Evolutionary conservation across 2,329 filamentous ascomycete genomes (phyloP).

Genomic region (Truncatella angustata): DNA sequence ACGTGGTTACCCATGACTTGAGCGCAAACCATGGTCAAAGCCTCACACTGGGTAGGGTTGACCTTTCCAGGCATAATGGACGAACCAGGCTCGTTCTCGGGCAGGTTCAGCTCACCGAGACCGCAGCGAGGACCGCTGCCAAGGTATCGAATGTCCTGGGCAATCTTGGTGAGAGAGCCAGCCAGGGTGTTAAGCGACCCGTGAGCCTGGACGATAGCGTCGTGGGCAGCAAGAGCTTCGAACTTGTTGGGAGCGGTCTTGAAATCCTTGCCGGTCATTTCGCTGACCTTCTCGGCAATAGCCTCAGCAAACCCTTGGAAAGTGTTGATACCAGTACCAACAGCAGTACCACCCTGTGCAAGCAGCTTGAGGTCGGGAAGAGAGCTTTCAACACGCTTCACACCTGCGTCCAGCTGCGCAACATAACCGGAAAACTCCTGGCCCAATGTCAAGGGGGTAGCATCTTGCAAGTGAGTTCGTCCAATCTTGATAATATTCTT

Average conservation of each 20-base stretch:
- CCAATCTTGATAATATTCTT: constrained; percentile 98
- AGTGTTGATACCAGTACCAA: constrained; percentile 96
- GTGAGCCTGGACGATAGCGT: constrained; percentile 91
- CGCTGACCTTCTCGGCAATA: constrained; percentile 85
- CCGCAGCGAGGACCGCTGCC: constrained; percentile 95
- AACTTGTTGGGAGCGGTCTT: constrained; percentile 99
- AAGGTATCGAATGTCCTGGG: constrained; percentile 95
- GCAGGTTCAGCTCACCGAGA: constrained; percentile 86
- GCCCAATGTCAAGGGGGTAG: constrained; percentile 89
- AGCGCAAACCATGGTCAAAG: constrained; percentile 93
- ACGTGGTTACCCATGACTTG: constrained; percentile 98
- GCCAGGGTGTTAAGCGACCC: constrained; percentile 93
- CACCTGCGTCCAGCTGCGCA: constrained; percentile 86
- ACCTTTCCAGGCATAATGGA: constrained; percentile 99
- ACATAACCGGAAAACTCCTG: constrained; percentile 99
- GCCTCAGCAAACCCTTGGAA: constrained; percentile 94
- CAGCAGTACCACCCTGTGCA: constrained; percentile 93
- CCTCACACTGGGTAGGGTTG: constrained; percentile 98
- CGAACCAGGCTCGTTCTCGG: constrained; percentile 96
- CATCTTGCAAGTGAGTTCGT: constrained; percentile 94
- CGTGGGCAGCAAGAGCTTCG: constrained; percentile 92
- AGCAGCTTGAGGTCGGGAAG: constrained; percentile 83
- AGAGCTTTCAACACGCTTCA: constrained; percentile 79
- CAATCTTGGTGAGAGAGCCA: constrained; percentile 92
- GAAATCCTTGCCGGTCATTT: constrained; percentile 91